Evolutionary conservation across 2,329 filamentous ascomycete species (phyloP).

Genomic region (Zasmidium citrigriseum): DNA sequence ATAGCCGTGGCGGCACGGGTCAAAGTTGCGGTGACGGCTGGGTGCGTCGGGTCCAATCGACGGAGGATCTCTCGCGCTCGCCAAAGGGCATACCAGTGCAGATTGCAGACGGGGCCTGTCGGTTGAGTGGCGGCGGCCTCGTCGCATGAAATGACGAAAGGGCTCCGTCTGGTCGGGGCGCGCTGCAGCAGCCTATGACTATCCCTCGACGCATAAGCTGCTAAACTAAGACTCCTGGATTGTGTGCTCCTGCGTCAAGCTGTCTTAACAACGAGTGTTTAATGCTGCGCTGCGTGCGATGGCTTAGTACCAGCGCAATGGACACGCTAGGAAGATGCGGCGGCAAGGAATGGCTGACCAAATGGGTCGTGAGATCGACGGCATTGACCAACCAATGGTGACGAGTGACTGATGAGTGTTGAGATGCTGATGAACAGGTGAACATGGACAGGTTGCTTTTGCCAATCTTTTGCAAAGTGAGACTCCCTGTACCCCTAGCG

Average conservation of each 20-base stretch:
- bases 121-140: background rate
- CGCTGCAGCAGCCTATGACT: background rate
- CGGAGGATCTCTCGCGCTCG: background rate
- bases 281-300: constrained; percentile 12
- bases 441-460: background rate
- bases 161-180: background rate
- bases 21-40: constrained; percentile 16
- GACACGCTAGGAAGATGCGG: constrained; percentile 17
- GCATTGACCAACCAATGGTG: constrained; percentile 10
- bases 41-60: constrained; percentile 6
- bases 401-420: constrained; percentile 7
- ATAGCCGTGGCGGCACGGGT: constrained; percentile 18
- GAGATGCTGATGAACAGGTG: background rate
- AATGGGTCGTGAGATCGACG: constrained; percentile 13
- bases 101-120: constrained; percentile 1
- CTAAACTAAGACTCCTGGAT: background rate
- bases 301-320: constrained; percentile 10
- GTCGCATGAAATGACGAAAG: constrained; percentile 6
- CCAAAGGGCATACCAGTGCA: constrained; percentile 5
- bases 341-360: constrained; percentile 20
- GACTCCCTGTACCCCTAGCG: no score
- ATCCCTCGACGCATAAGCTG: background rate
- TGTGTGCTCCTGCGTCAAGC: background rate
- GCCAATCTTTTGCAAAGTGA: background rate
- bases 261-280: constrained; percentile 1